Evolutionary conservation across 805 yeast species (phyloP).

Genomic region (Teunomyces cretensis): DNA sequence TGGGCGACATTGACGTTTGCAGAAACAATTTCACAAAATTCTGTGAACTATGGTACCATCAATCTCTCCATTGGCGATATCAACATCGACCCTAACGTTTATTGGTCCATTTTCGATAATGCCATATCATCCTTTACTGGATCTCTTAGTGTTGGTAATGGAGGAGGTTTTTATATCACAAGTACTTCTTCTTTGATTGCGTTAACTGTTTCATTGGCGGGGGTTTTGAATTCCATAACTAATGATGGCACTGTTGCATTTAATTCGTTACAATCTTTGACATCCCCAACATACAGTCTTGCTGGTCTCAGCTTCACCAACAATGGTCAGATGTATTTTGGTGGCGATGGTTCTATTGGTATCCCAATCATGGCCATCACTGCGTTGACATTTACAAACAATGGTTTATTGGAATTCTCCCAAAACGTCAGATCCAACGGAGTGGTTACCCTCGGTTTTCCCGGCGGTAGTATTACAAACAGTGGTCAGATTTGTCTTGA

Average conservation of each 20-base stretch:
- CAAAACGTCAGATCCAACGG: conserved; percentile 21
- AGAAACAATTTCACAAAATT: conserved; percentile 11
- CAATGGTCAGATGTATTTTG: conserved; percentile 11
- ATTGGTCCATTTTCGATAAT: conserved; percentile 17
- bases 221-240: no score
- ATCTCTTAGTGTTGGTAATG: conserved; percentile 9
- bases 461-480: not conserved
- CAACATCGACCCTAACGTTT: conserved; percentile 15
- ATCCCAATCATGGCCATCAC: conserved; percentile 12
- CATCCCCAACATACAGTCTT: conserved; percentile 9
- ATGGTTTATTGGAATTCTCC: conserved; percentile 21
- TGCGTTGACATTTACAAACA: conserved; percentile 13
- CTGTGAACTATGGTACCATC: conserved; percentile 17
- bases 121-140: conserved; percentile 14
- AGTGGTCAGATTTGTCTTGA: conserved; percentile 19
- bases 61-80: conserved; percentile 19
- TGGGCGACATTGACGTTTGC: conserved; percentile 3
- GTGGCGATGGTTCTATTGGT: conserved; percentile 11
- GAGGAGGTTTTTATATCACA: conserved; percentile 17
- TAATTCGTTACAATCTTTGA: conserved; percentile 12
- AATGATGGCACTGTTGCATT: conserved; percentile 19
- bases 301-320: conserved; percentile 10
- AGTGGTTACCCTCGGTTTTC: conserved; percentile 15
- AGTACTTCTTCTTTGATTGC: conserved; percentile 8
- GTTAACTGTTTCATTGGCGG: conserved; percentile 10